Evolutionary conservation across 2,329 filamentous ascomycete species (phyloP).

Genomic region (Diaporthe capsici): DNA sequence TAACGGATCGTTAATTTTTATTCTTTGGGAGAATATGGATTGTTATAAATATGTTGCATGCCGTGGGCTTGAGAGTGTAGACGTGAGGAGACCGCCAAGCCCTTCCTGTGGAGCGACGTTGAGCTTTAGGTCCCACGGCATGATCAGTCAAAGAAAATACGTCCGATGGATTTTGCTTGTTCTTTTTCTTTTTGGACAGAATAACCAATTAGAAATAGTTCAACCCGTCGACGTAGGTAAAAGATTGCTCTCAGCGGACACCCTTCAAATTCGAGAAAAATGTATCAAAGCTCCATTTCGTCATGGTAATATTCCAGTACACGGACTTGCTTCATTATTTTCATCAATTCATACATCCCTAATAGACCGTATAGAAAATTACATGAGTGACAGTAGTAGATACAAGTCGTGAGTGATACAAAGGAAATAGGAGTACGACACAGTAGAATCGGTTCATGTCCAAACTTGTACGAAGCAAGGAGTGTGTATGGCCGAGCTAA

Average conservation of each 20-base stretch:
- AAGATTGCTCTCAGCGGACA: no score
- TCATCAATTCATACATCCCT: background rate
- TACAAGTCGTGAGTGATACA: background rate
- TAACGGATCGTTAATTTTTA: background rate
- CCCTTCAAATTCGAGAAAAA: background rate
- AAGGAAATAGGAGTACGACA: background rate
- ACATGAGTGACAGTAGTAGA: background rate
- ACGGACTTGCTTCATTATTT: background rate
- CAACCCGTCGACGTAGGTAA: no score
- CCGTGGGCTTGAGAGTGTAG: background rate
- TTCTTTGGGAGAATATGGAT: no score
- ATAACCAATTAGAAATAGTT: no score
- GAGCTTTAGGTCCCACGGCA: no score
- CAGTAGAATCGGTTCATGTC: background rate
- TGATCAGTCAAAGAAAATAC: no score
- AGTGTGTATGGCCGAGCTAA: conserved; percentile 7
- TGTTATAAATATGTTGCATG: background rate
- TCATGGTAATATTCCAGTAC: background rate
- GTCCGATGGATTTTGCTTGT: no score
- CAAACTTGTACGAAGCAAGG: background rate
- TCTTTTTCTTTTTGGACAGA: no score
- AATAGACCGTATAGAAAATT: background rate
- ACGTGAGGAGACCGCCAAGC: background rate
- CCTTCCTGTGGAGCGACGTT: background rate
- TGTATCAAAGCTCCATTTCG: background rate